Conservation (phyloP, 768 basidiomycete species). For the Rhodotorula taiwanensis region DNA sequence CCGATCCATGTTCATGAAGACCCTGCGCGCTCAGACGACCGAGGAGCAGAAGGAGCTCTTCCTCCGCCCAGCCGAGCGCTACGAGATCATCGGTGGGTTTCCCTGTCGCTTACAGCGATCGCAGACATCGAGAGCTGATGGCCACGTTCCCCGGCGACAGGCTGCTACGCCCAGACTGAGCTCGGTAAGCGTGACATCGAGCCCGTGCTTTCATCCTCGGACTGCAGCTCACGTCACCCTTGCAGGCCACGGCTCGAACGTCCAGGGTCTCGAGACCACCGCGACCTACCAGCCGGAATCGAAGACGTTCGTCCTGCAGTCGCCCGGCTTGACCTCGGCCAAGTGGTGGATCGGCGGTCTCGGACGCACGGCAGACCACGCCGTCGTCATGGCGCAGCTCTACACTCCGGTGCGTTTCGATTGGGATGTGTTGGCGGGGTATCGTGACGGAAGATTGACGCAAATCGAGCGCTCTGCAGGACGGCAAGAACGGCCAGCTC, state of each 20-base stretch:
- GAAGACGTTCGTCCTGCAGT: constrained; percentile 66
- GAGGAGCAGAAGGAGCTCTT: constrained; percentile 42
- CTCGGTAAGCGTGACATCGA: constrained; percentile 17
- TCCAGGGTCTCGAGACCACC: constrained; percentile 63
- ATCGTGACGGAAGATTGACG: neutral
- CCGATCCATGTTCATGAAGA: constrained; percentile 22
- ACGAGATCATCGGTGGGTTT: constrained; percentile 36
- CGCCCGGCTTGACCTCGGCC: constrained; percentile 63
- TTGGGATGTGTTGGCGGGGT: neutral
- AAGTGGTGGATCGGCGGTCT: constrained; percentile 80
- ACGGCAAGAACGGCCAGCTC: constrained; percentile 34
- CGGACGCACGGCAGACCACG: constrained; percentile 66
- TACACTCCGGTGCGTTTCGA: constrained; percentile 50
- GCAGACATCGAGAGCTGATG: neutral
- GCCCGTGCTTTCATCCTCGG: too few relatives aligned
- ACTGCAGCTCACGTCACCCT: too few relatives aligned
- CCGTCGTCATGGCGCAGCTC: constrained; percentile 67
- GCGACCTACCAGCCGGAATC: constrained; percentile 65
- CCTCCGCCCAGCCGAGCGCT: constrained; percentile 38
- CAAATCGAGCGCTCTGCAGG: constrained; percentile 2
- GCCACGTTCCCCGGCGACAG: neutral
- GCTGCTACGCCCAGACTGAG: constrained; percentile 39
- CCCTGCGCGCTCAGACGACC: constrained; percentile 36
- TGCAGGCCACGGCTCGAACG: constrained; percentile 64
- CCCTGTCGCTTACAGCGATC: neutral